These are phyloP conservation scores for Schizopora paradoxa DNA, from an alignment of 1,284 basidiomycete genomes.

Conservation along the genomic window DNA sequence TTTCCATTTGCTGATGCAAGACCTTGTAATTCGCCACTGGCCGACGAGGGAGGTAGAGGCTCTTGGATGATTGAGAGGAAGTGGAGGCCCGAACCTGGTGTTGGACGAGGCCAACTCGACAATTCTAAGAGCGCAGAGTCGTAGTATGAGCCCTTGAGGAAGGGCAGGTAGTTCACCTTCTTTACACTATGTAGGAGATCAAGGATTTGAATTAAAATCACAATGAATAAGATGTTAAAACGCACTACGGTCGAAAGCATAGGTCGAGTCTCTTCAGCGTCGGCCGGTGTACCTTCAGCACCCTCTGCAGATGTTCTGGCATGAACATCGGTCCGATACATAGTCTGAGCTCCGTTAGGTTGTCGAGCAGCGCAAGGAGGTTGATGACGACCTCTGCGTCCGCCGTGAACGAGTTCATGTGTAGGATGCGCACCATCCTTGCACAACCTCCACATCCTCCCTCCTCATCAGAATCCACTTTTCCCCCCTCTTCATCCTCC, in stretches of 20 bases:
- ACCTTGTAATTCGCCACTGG: conserved; percentile 18
- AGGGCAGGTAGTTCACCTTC: conserved; percentile 62
- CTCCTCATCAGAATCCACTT: no score
- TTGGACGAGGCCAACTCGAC: conserved; percentile 46
- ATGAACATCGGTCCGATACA: conserved; percentile 58
- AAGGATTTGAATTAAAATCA: conserved; percentile 1
- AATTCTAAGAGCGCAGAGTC: conserved; percentile 52
- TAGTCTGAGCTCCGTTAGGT: conserved; percentile 43
- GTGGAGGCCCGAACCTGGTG: conserved; percentile 32
- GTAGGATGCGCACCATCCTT: conserved; percentile 41
- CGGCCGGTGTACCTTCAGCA: conserved; percentile 40
- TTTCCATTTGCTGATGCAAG: conserved; percentile 15
- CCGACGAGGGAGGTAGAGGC: conserved; percentile 38
- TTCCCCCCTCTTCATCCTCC: background rate
- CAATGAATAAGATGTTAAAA: conserved; percentile 1
- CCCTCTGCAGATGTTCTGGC: conserved; percentile 60
- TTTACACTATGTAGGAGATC: conserved; percentile 43
- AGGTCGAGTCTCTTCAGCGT: conserved; percentile 43
- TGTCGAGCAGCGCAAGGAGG: conserved; percentile 44
- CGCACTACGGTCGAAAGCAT: conserved; percentile 69
- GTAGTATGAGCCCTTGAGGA: conserved; percentile 69
- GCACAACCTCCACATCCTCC: no score
- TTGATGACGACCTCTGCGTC: conserved; percentile 62
- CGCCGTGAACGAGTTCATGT: conserved; percentile 50
- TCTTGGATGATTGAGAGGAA: conserved; percentile 64